Evolutionary conservation across 1,284 basidiomycete genomes (phyloP), one percentile per base, ranked within the genome.

Genomic region (Leccinum angustisporum): DNA sequence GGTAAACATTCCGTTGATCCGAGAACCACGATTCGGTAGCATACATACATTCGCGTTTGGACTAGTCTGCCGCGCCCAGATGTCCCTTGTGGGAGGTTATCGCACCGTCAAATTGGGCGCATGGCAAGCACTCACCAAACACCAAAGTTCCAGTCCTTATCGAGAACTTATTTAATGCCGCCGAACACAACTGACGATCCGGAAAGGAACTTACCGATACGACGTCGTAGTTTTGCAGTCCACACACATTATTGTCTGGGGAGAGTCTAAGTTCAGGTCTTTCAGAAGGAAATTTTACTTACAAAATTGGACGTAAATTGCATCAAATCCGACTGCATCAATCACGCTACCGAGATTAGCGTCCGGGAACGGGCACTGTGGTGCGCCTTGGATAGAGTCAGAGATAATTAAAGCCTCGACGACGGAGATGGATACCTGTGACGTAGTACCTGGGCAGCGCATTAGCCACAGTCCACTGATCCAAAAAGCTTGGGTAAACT

Each of bases 341-440:
- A 88, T 73, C 46, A 83, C 79, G 36, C 78, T 71, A 54, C 84
- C 83, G 2, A 88, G 69, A 66, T 79, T 80, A 3, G 81, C 83
- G 67, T 88, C 86, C 1, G 87, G 86, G 77, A 79, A 88, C 4
- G 84, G 84, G 70, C 86, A 88, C 68, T 88, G 86, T 10, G 86
- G 86, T 6, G 87, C 85, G 50, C 21, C 63, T 68, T 58, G 4
- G 18, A 48, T 13, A 13, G 10, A 50, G 56, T 34, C 33, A 40
- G 34, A 30, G 16, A 40, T 8, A 50, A 27, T 25, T 25, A n/a
- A 31, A 46, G 30, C 25, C 56, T 13, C 30, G 18, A 27, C n/a
- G 38, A 21, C 54, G 27, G 18, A 57, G 13, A 59, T 33, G 33
- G 16, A 57, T 84, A 33, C 84, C 70, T 63, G 71, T 86, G 61